Percentiles rank a stretch among this genome's conserved stretches.
phyloP scores from a whole-genome alignment of 2,329 filamentous ascomycete genomes.

The Paecilomyces niveus region DNA sequence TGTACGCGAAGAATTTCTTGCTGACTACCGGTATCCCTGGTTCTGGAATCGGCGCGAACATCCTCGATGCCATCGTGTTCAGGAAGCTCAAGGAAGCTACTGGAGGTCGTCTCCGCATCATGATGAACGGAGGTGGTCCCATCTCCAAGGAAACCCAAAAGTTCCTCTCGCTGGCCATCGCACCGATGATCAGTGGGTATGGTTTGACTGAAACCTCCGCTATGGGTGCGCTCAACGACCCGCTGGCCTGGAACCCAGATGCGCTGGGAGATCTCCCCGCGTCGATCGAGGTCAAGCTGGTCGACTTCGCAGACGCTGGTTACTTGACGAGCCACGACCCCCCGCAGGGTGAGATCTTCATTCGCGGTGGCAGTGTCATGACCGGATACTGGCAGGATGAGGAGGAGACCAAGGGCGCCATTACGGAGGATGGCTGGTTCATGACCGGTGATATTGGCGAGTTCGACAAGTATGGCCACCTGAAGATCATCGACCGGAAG shows the following conservation, averaged over 20 bases:
- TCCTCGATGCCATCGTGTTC: conserved; percentile 82
- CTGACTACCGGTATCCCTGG: conserved; percentile 47
- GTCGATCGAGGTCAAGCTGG: conserved; percentile 80
- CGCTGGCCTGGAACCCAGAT: conserved; percentile 71
- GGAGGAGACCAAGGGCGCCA: conserved; percentile 70
- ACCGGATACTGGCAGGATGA: conserved; percentile 77
- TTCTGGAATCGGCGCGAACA: conserved; percentile 45
- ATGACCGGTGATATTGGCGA: conserved; percentile 94
- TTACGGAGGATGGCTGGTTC: conserved; percentile 89
- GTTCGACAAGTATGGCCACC: conserved; percentile 70
- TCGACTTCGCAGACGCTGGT: conserved; percentile 81
- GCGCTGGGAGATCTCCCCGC: conserved; percentile 73
- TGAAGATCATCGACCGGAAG: conserved; percentile 88
- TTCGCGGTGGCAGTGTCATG: conserved; percentile 70
- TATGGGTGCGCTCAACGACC: conserved; percentile 54
- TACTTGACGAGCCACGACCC: conserved; percentile 69
- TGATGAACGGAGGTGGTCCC: conserved; percentile 90
- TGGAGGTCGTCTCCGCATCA: conserved; percentile 78
- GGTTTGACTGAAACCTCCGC: conserved; percentile 89
- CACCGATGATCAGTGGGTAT: conserved; percentile 91
- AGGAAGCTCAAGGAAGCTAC: conserved; percentile 86
- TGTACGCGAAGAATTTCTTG: conserved; percentile 55
- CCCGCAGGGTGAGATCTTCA: conserved; percentile 87
- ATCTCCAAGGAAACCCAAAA: conserved; percentile 80
- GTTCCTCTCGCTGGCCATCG: conserved; percentile 87